phyloP scores from a whole-genome alignment of 1,284 basidiomycete species.

The Trichosporon asahii region DNA sequence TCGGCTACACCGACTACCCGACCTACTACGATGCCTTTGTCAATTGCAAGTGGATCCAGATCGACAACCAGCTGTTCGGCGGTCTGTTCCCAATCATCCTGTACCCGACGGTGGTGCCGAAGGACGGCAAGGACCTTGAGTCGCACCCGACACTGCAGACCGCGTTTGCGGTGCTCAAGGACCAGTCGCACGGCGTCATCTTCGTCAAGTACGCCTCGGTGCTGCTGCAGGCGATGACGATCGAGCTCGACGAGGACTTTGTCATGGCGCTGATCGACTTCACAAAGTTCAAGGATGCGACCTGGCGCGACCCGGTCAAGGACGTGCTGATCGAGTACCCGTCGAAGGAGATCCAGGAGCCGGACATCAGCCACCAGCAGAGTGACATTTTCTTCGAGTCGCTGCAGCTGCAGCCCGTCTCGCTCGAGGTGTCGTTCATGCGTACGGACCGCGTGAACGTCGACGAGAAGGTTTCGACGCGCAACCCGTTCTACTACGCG shows the following conservation, averaged over 20 bases:
- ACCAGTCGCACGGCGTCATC: slow-evolving; percentile 73
- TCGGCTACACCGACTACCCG: slow-evolving; percentile 81
- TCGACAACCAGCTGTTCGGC: slow-evolving; percentile 97
- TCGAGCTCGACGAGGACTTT: slow-evolving; percentile 96
- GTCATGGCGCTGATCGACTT: slow-evolving; percentile 90
- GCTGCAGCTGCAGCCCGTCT: slow-evolving; percentile 93
- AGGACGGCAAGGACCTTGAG: slow-evolving; percentile 71
- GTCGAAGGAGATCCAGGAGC: slow-evolving; percentile 72
- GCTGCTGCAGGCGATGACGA: slow-evolving; percentile 87
- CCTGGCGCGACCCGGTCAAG: slow-evolving; percentile 72
- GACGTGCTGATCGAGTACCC: slow-evolving; percentile 75
- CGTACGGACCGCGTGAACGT: slow-evolving; percentile 88
- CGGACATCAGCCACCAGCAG: slow-evolving; percentile 57
- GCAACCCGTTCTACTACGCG: slow-evolving; percentile 89
- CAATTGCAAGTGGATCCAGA: slow-evolving; percentile 84
- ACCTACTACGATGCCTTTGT: slow-evolving; percentile 77
- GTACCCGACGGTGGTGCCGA: slow-evolving; percentile 87
- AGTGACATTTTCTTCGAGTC: slow-evolving; percentile 93
- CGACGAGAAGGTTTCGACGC: slow-evolving; percentile 75
- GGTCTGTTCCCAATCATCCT: slow-evolving; percentile 93
- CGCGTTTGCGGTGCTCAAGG: slow-evolving; percentile 80
- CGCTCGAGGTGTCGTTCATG: slow-evolving; percentile 93
- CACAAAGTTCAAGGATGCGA: slow-evolving; percentile 81
- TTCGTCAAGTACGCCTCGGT: slow-evolving; percentile 98
- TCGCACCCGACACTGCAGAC: slow-evolving; percentile 89